A percentile compares a stretch with the other conserved stretches of the same genome.
These are phyloP conservation scores for Dothiorella sarmentorum DNA, from an alignment of 2,329 filamentous ascomycete species.

Conservation along the genomic window DNA sequence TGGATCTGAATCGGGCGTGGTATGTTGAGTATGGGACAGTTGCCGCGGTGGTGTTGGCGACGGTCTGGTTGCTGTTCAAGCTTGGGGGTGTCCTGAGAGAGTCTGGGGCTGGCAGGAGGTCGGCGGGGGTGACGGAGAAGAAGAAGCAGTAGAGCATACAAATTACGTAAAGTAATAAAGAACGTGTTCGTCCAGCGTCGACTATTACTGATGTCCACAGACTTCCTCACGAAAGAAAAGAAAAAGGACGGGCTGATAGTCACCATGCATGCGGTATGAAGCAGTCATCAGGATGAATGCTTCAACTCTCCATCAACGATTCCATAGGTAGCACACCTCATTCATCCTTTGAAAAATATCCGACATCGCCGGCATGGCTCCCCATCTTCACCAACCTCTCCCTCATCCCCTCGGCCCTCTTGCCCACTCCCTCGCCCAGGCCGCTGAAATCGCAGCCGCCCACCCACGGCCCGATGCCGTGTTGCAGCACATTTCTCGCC, in stretches of 20 bases:
- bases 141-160: not conserved
- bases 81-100: slow-evolving; percentile 24
- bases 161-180: not conserved
- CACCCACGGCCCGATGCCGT: slow-evolving; percentile 68
- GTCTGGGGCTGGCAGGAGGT: not conserved
- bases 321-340: no score
- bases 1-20: slow-evolving; percentile 34
- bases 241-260: no score
- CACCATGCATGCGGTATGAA: no score
- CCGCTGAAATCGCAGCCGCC: slow-evolving; percentile 54
- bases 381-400: slow-evolving; percentile 61
- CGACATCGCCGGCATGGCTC: slow-evolving; percentile 57
- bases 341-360: slow-evolving; percentile 46
- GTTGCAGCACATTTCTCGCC: slow-evolving; percentile 71
- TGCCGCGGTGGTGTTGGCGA: slow-evolving; percentile 41
- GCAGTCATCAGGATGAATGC: no score
- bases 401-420: slow-evolving; percentile 58
- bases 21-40: slow-evolving; percentile 45
- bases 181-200: no score
- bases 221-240: no score
- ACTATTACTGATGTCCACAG: no score
- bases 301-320: no score
- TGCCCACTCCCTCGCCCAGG: slow-evolving; percentile 39
- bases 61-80: slow-evolving; percentile 44
- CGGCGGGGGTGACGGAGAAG: not conserved